Evolutionary conservation across 495 filamentous ascomycete species (phyloP).

Genomic region (Neurospora cerealis): DNA sequence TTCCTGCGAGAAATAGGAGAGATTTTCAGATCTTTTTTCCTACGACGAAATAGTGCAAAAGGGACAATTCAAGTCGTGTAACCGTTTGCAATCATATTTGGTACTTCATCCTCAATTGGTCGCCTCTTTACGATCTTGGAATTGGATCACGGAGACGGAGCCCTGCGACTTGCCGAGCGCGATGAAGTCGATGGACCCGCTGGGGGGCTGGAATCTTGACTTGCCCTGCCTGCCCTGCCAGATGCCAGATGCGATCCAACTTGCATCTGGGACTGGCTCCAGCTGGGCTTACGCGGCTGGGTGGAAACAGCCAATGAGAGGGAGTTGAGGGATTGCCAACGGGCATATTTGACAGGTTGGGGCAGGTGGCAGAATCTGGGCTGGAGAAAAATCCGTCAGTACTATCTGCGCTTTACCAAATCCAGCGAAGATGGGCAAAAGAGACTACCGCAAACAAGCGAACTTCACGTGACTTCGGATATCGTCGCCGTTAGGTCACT

Average conservation of each 20-base stretch:
- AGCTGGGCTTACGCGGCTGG: not conserved
- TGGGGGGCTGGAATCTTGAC: not conserved
- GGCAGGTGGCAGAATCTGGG: not conserved
- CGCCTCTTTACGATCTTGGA: not conserved
- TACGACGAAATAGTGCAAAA: not conserved
- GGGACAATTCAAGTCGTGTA: not conserved
- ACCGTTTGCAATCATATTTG: not conserved
- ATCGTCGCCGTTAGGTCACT: not conserved
- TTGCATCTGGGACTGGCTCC: not conserved
- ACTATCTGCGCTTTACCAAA: not conserved
- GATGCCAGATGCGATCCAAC: not conserved
- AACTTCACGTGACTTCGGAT: not conserved
- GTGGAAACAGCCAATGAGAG: not conserved
- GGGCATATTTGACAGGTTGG: not conserved
- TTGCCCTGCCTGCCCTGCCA: not conserved
- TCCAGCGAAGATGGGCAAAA: not conserved
- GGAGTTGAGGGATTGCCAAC: not conserved
- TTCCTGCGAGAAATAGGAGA: not conserved
- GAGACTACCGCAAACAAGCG: not conserved
- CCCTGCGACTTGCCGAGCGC: not conserved
- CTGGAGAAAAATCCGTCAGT: not conserved
- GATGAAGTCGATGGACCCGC: not conserved
- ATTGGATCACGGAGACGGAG: not conserved
- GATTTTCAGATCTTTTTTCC: not conserved
- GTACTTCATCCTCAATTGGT: not conserved